These are phyloP conservation scores for Stenogyne calaminthoides DNA, from an alignment of 305 asterid genomes.

Conservation along the genomic window DNA sequence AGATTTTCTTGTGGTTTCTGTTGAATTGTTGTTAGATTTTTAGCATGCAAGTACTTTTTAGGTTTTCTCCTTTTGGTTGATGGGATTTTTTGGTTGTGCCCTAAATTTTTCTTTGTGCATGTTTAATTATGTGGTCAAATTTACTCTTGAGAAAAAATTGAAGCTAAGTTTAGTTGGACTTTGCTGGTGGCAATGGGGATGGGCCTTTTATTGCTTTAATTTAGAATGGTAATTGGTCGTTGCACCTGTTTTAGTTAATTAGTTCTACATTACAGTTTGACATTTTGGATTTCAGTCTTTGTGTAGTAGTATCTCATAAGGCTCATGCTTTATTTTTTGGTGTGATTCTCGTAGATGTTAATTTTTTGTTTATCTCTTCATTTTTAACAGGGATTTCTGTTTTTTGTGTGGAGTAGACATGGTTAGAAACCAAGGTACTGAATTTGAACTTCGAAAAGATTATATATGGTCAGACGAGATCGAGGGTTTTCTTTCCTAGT, in stretches of 20 bases:
- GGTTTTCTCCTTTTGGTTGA: slow-evolving; percentile 35
- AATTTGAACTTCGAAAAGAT: slow-evolving; percentile 2
- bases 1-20: slow-evolving; percentile 27
- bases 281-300: slow-evolving; percentile 11
- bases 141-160: slow-evolving; percentile 21
- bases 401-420: slow-evolving; percentile 22
- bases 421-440: neutral
- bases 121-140: slow-evolving; percentile 32
- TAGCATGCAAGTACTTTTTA: slow-evolving; percentile 52
- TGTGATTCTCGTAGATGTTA: slow-evolving; percentile 2
- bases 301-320: neutral
- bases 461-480: slow-evolving; percentile 22
- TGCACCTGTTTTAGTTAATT: slow-evolving; percentile 20
- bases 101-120: slow-evolving; percentile 46
- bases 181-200: slow-evolving; percentile 31
- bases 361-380: slow-evolving; percentile 5
- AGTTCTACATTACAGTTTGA: slow-evolving; percentile 7
- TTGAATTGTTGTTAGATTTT: slow-evolving; percentile 30
- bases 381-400: slow-evolving; percentile 23
- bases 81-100: slow-evolving; percentile 35
- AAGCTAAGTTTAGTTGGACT: slow-evolving; percentile 30
- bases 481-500: neutral
- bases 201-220: slow-evolving; percentile 26
- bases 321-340: slow-evolving; percentile 3
- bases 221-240: slow-evolving; percentile 23